Conservation (phyloP, 2,329 filamentous ascomycete species). For the Xylaria sp. region DNA sequence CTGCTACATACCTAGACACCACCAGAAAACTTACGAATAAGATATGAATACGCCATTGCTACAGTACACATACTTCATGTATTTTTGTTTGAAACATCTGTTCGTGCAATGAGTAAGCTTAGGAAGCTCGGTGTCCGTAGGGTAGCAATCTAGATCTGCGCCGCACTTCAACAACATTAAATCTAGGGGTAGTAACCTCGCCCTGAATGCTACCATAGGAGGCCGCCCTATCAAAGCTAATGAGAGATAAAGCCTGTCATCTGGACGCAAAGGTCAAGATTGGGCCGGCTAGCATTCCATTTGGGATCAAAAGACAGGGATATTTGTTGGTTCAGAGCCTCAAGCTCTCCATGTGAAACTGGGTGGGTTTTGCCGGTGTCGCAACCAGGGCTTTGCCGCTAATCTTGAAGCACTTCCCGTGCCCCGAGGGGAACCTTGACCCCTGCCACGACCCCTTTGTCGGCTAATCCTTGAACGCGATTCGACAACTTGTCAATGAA, state of each 20-base stretch:
- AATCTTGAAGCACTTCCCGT: constrained; percentile 41
- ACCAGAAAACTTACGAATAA: not conserved
- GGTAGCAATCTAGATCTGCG: not conserved
- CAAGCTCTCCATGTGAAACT: constrained; percentile 35
- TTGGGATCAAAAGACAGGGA: not conserved
- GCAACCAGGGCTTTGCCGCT: constrained; percentile 30
- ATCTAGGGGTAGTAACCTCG: not conserved
- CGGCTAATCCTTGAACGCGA: constrained; percentile 29
- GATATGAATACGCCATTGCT: too few species aligned
- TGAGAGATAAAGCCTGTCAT: not conserved
- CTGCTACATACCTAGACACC: too few species aligned
- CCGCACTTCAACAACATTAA: not conserved
- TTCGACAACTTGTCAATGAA: not conserved
- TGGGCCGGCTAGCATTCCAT: constrained; percentile 3
- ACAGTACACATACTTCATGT: not conserved
- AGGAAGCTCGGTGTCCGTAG: not conserved
- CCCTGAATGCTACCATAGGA: not conserved
- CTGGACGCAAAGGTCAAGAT: not conserved
- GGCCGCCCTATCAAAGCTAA: constrained; percentile 9
- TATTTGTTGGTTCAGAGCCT: not conserved
- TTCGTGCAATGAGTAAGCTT: not conserved
- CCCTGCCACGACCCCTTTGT: constrained; percentile 30
- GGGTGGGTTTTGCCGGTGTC: constrained; percentile 39
- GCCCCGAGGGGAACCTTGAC: constrained; percentile 21
- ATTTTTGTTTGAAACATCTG: constrained; percentile 14